Percentiles rank a stretch among this genome's conserved stretches.
phyloP scores from a whole-genome alignment of 2,329 filamentous ascomycete species.

The Cercospora canescens region DNA sequence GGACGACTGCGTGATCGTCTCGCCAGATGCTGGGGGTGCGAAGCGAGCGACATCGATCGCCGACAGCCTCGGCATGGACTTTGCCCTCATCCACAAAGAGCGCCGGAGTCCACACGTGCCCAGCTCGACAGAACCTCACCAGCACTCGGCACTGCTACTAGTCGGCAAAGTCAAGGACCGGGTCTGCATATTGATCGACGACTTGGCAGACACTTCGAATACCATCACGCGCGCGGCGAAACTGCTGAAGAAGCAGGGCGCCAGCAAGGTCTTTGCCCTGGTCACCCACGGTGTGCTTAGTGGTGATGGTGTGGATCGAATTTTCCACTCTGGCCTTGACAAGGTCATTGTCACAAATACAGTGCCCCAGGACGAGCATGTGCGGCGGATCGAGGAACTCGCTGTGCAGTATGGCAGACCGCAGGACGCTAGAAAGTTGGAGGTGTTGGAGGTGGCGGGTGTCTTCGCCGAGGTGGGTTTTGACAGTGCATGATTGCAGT shows the following conservation, averaged over 20 bases:
- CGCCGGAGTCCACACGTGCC: slow-evolving; percentile 66
- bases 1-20: slow-evolving; percentile 71
- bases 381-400: slow-evolving; percentile 41
- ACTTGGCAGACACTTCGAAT: slow-evolving; percentile 93
- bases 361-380: slow-evolving; percentile 83
- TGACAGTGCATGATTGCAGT: slow-evolving; percentile 23
- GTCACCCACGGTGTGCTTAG: slow-evolving; percentile 94
- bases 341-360: slow-evolving; percentile 95
- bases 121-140: slow-evolving; percentile 11
- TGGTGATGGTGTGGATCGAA: slow-evolving; percentile 89
- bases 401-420: slow-evolving; percentile 52
- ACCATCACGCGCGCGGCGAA: slow-evolving; percentile 96
- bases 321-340: slow-evolving; percentile 90
- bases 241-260: slow-evolving; percentile 89
- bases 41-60: slow-evolving; percentile 96
- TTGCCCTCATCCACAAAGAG: slow-evolving; percentile 98
- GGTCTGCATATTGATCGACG: slow-evolving; percentile 88
- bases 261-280: slow-evolving; percentile 85
- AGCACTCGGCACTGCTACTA: slow-evolving; percentile 78
- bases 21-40: slow-evolving; percentile 92
- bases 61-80: slow-evolving; percentile 88
- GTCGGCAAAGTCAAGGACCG: slow-evolving; percentile 82
- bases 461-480: slow-evolving; percentile 78
- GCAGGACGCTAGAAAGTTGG: slow-evolving; percentile 66
- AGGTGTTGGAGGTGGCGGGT: slow-evolving; percentile 83